Evolutionary conservation across 345 rosid genomes (phyloP).

Genomic region (Fremontodendron californicum): DNA sequence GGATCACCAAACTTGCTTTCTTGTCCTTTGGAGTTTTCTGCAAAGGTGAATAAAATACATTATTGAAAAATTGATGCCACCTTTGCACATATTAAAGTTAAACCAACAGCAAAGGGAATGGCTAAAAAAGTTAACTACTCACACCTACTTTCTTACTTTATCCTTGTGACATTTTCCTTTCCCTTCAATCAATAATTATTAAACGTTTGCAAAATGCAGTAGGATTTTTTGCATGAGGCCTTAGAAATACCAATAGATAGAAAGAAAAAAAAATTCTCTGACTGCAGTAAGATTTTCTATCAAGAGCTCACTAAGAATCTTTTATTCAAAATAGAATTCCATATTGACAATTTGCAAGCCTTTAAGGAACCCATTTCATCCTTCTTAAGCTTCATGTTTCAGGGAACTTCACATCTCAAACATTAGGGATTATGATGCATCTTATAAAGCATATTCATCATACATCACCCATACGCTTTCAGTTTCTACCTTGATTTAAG

Average conservation of each 20-base stretch:
- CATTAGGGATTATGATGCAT: neutral
- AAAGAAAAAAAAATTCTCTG: neutral
- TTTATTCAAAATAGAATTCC: neutral
- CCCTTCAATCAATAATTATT: neutral
- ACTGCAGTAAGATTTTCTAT: neutral
- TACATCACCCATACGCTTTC: neutral
- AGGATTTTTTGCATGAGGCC: neutral
- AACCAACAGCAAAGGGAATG: neutral
- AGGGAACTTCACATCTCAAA: neutral
- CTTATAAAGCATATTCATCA: conserved; percentile 1
- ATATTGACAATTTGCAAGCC: neutral
- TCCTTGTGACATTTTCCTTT: neutral
- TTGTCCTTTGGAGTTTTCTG: conserved; percentile 99
- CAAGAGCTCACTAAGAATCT: neutral
- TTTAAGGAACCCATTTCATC: neutral
- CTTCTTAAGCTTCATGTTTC: neutral
- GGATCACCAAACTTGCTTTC: conserved; percentile 89
- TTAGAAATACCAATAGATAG: neutral
- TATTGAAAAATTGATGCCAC: neutral
- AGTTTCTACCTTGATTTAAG: neutral
- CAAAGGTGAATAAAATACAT: conserved; percentile 15
- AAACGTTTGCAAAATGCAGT: neutral
- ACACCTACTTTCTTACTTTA: neutral
- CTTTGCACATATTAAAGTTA: neutral
- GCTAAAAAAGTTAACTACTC: neutral